Evolutionary conservation across 164 flowering plant genomes (phyloP), one percentile per base, ranked within the genome.

Genomic region (Tinospora cordifolia): DNA sequence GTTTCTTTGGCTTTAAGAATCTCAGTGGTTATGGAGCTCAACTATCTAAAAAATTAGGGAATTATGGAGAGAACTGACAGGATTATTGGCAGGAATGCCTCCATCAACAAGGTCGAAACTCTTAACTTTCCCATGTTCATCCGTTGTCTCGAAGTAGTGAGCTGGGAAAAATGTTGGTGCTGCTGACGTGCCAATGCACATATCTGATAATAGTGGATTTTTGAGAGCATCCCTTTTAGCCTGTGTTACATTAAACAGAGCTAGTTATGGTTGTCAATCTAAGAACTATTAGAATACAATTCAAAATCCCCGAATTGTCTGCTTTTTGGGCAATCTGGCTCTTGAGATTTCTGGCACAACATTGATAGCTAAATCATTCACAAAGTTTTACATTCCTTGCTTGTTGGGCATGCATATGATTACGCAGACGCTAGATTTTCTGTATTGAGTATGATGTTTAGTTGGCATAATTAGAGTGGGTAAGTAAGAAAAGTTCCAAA

Each of bases 151-250:
- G 21, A 79, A 79, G 58, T 72, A 62, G 66, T 77, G 72, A 9
- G 82, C 74, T 2, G 82, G 80, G 25, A 79, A 65, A 54, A 40
- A 68, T 12, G 78, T 74, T 1, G 80, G 82, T 1, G 82, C 78
- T 3, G 80, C 79, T 3, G 82, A 71, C 30, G 80, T 79, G 24
- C 74, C 54, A 11, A 79, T 66, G 44, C 80, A 77, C 3, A 77
- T 40, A 26, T 79, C 82, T 2, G 82, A 72, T 11, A 79, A 64
- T 2, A 62, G 36, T 6, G 80, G 74, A 24, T 68, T 17, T 24
- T 47, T 62, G 0, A 21, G 34, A 3, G 22, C 62, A 22, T 63
- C 27, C 36, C 69, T 76, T 47, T 69, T 69, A n/a, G 67, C 60
- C 67, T 69, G 62, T 24, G 17, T 69, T 22, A 69, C 19, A 36